Evolutionary conservation across 2,329 filamentous ascomycete genomes (phyloP).

Genomic region (Phaeosphaeria sp.): DNA sequence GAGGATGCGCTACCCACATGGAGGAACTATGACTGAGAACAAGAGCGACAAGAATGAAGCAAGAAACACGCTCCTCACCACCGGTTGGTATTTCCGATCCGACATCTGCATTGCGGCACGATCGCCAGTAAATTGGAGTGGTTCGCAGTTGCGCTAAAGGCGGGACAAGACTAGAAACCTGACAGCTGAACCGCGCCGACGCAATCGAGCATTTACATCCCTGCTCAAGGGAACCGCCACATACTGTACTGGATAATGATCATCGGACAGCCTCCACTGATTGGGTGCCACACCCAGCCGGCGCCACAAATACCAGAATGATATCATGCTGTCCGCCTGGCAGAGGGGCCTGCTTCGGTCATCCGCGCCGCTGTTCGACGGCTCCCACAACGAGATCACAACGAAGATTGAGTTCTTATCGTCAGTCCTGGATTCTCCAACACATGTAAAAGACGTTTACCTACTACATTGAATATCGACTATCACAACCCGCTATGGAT

Average conservation of each 20-base stretch:
- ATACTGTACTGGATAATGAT: constrained; percentile 18
- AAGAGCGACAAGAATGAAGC: background rate
- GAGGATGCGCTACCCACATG: background rate
- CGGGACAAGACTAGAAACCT: constrained; percentile 2
- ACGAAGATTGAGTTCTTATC: background rate
- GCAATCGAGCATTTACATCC: constrained; percentile 29
- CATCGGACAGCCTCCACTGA: constrained; percentile 9
- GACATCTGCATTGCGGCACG: background rate
- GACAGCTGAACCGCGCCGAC: constrained; percentile 14
- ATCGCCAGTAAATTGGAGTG: background rate
- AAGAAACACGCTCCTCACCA: background rate
- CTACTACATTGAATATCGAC: background rate
- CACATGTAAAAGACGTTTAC: background rate
- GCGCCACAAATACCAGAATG: constrained; percentile 31
- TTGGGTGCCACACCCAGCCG: constrained; percentile 29
- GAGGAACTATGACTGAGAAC: background rate
- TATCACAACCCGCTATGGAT: constrained; percentile 17
- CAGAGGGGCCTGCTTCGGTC: constrained; percentile 3
- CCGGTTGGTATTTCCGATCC: background rate
- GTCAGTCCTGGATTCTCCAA: background rate
- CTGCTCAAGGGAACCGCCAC: constrained; percentile 25
- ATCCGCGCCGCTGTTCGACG: background rate
- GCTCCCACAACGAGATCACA: background rate
- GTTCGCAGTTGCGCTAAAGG: background rate
- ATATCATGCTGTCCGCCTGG: constrained; percentile 25